Evolutionary conservation across 495 filamentous ascomycete genomes (phyloP).

Genomic region (Podospora pseudocomata): DNA sequence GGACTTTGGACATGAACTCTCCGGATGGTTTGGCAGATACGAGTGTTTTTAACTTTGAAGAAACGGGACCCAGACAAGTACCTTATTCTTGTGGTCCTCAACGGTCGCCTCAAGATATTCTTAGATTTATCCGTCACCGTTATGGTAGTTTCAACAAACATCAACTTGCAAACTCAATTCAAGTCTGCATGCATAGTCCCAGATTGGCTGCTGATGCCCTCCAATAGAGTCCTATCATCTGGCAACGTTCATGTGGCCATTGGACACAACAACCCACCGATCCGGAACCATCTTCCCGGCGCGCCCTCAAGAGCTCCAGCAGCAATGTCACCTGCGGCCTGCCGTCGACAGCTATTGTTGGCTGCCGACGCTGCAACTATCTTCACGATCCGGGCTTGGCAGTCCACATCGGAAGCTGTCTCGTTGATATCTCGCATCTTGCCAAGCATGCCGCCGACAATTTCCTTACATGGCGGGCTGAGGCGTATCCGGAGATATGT

Average conservation of each 20-base stretch:
- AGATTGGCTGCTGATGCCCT: neutral
- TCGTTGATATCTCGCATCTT: neutral
- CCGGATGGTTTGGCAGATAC: neutral
- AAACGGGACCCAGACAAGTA: neutral
- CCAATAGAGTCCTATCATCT: neutral
- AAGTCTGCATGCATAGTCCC: neutral
- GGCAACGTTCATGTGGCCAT: neutral
- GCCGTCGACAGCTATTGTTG: neutral
- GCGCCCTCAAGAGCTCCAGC: neutral
- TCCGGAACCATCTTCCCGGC: neutral
- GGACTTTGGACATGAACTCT: neutral
- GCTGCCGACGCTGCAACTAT: neutral
- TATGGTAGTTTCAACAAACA: neutral
- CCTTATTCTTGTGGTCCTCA: neutral
- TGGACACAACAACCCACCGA: neutral
- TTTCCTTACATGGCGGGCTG: neutral
- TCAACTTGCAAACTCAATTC: neutral
- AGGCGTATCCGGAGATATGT: neutral
- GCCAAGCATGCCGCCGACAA: neutral
- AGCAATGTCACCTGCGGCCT: neutral
- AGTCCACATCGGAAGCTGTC: neutral
- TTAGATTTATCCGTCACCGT: neutral
- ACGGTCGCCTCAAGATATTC: neutral
- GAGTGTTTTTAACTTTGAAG: neutral
- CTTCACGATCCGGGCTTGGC: neutral